Percentiles rank a stretch among this genome's conserved stretches.
phyloP scores from a whole-genome alignment of 2,329 filamentous ascomycete species.

The Diplodia scrobiculata region DNA sequence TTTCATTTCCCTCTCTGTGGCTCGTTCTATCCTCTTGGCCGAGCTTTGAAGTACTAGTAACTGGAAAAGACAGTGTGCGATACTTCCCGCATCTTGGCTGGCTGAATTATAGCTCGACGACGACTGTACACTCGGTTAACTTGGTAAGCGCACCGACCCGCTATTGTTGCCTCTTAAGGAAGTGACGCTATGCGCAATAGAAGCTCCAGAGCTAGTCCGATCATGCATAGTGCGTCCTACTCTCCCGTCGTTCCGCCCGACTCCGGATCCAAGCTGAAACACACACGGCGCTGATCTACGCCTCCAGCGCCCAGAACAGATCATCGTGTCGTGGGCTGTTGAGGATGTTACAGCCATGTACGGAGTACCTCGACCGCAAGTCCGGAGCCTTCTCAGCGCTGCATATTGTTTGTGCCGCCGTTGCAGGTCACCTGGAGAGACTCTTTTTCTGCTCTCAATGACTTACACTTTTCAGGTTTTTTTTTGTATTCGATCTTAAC shows the following conservation, averaged over 20 bases:
- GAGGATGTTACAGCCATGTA: background rate
- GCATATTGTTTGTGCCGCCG: background rate
- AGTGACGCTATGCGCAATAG: background rate
- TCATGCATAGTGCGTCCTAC: background rate
- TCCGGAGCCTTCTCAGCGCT: too few relatives aligned
- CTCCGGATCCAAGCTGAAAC: constrained; percentile 23
- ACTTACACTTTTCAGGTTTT: background rate
- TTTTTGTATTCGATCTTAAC: background rate
- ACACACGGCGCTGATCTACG: background rate
- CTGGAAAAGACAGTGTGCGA: background rate
- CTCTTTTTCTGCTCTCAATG: background rate
- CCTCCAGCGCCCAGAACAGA: background rate
- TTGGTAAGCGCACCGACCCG: background rate
- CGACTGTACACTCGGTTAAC: background rate
- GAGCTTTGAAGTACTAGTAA: background rate
- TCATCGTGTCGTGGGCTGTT: background rate
- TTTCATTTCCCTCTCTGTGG: background rate
- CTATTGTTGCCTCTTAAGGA: background rate
- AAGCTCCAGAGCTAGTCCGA: background rate
- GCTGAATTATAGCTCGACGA: background rate
- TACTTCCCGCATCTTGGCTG: background rate
- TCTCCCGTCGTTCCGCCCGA: constrained; percentile 15
- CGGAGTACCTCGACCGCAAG: background rate
- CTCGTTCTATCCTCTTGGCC: background rate
- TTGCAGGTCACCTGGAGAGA: background rate